A percentile compares a stretch with the other conserved stretches of the same genome.
phyloP scores from a whole-genome alignment of 1,284 basidiomycete species.

The Boletellus deceptivus region DNA sequence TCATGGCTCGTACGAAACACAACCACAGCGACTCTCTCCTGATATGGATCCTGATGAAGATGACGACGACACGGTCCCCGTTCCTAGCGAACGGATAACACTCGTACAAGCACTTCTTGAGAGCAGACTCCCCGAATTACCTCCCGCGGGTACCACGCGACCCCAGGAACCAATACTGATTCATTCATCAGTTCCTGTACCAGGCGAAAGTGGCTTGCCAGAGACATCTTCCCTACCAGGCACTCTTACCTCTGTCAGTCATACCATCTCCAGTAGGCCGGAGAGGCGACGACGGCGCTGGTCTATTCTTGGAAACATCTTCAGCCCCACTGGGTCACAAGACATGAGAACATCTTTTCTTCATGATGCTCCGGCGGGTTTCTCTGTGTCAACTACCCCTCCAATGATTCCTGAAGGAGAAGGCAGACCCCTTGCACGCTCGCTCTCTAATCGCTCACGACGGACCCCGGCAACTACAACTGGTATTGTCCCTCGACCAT shows the following conservation, averaged over 20 bases:
- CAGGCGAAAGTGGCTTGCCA: constrained; percentile 43
- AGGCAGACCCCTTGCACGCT: constrained; percentile 22
- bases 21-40: constrained; percentile 29
- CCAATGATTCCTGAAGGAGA: constrained; percentile 17
- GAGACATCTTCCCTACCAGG: constrained; percentile 50
- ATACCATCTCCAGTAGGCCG: constrained; percentile 27
- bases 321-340: constrained; percentile 25
- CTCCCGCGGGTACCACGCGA: constrained; percentile 62
- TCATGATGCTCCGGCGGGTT: constrained; percentile 16
- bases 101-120: constrained; percentile 72
- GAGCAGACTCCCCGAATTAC: constrained; percentile 70
- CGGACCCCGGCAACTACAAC: constrained; percentile 9
- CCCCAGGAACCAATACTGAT: constrained; percentile 69
- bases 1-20: constrained; percentile 18
- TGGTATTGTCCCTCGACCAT: constrained; percentile 19
- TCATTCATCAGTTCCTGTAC: constrained; percentile 37
- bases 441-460: constrained; percentile 24
- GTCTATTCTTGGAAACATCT: constrained; percentile 50
- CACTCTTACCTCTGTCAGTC: constrained; percentile 35
- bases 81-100: constrained; percentile 54
- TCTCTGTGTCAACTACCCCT: constrained; percentile 12
- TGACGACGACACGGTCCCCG: constrained; percentile 45
- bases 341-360: constrained; percentile 31
- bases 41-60: constrained; percentile 60
- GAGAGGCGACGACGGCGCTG: constrained; percentile 35